Percentiles rank a stretch among this genome's conserved stretches.
These are phyloP conservation scores for Chlorokybus atmophyticus DNA, from an alignment of 139 green algal species.

Conservation along the genomic window DNA sequence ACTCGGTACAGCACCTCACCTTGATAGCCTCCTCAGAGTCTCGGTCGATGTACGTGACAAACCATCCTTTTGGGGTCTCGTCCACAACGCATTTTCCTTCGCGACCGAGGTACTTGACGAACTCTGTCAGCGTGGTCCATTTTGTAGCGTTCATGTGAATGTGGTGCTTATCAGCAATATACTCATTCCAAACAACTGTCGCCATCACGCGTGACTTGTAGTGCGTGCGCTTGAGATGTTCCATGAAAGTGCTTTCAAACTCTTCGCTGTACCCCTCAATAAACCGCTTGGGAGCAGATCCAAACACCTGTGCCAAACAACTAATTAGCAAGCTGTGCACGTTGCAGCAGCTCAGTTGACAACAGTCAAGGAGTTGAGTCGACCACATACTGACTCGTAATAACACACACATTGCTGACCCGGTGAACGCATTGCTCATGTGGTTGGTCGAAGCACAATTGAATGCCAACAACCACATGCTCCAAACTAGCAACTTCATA, in stretches of 20 bases:
- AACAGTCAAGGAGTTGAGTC: too few relatives aligned
- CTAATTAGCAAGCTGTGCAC: too few relatives aligned
- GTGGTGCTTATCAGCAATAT: constrained; percentile 76
- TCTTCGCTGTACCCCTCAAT: constrained; percentile 72
- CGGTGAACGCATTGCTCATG: too few relatives aligned
- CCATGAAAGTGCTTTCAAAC: constrained; percentile 81
- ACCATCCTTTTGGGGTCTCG: constrained; percentile 81
- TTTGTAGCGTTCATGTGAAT: constrained; percentile 95
- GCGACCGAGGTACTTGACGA: constrained; percentile 63
- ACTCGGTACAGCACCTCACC: too few relatives aligned
- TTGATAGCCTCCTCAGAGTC: too few relatives aligned
- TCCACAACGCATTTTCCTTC: constrained; percentile 80
- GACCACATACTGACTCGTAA: too few relatives aligned
- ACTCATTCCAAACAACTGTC: constrained; percentile 82
- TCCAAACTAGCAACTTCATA: too few relatives aligned
- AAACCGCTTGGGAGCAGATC: constrained; percentile 53
- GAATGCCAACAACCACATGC: too few relatives aligned
- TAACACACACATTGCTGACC: too few relatives aligned
- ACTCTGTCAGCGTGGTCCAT: constrained; percentile 82
- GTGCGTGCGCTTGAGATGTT: constrained; percentile 50
- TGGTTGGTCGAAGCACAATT: too few relatives aligned
- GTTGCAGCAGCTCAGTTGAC: too few relatives aligned
- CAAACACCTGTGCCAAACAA: too few relatives aligned
- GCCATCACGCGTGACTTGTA: constrained; percentile 10
- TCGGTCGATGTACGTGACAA: constrained; percentile 29